phyloP scores from a whole-genome alignment of 2,329 filamentous ascomycete species.

The Colletotrichum euphorbiae region DNA sequence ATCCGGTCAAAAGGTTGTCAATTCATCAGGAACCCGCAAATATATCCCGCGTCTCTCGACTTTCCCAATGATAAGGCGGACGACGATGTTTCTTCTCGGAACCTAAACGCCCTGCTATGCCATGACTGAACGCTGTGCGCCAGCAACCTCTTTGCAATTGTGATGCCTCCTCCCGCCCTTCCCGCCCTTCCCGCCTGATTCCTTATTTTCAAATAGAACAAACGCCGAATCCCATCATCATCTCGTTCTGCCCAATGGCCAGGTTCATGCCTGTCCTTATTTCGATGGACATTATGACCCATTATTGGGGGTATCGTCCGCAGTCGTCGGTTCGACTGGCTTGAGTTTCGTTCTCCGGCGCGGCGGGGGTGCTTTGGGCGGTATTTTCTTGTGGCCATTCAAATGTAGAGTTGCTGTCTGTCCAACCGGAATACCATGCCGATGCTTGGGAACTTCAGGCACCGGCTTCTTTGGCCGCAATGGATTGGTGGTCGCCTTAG shows the following conservation, averaged over 20 bases:
- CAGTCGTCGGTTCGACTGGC: constrained; percentile 26
- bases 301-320: constrained; percentile 5
- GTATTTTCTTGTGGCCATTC: constrained; percentile 55
- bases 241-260: constrained; percentile 4
- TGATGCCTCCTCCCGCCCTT: background rate
- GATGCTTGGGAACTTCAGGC: constrained; percentile 67
- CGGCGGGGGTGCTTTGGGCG: constrained; percentile 60
- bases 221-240: constrained; percentile 15
- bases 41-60: background rate
- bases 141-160: background rate
- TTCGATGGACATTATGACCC: background rate
- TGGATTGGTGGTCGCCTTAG: constrained; percentile 36
- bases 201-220: background rate
- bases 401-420: constrained; percentile 47
- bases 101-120: constrained; percentile 39
- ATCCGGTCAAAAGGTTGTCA: background rate
- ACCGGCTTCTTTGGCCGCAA: constrained; percentile 59
- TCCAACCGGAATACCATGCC: constrained; percentile 62
- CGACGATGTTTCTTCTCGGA: background rate
- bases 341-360: constrained; percentile 58
- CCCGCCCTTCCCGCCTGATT: background rate
- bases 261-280: constrained; percentile 4
- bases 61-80: background rate
- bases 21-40: background rate
- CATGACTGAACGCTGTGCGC: constrained; percentile 18